Evolutionary conservation across 768 basidiomycete genomes (phyloP), one percentile per base, ranked within the genome.

Genomic region (Tephrocybe rancida): DNA sequence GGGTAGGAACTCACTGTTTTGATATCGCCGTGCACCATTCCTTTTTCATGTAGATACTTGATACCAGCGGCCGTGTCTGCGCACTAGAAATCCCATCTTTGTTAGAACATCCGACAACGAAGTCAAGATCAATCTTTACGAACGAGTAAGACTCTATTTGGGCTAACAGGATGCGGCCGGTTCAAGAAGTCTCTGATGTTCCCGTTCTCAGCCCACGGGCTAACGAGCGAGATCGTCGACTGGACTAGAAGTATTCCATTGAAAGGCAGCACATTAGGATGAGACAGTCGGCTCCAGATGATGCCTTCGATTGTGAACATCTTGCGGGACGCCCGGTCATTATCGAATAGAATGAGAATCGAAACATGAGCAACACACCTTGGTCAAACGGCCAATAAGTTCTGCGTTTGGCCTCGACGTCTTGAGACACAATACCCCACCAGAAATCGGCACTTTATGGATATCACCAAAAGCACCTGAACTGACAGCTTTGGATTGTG

Each of bases 381-480:
- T 50, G 7, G 39, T 13, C 26, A 38, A 18, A 21, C 27, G 39
- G 3, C 27, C 27, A 27, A 50, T 27, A 19, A 38, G 26, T 42
- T 41, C 38, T 21, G 26, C 24, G 22, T 50, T 41, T 22, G 30
- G 38, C 26, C 48, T 39, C 21, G 30, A 18, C 5, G 41, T 18
- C 38, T 50, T 50, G 25, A 50, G 22, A 19, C 48, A 50, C 6
- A 50, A 25, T 18, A 41, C 27, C 14, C 7, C 19, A 32, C 39
- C 48, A 2, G 16, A 13, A 24, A 42, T 41, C 29, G 24, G 26
- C 24, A 24, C 26, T 19, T 42, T 50, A 26, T 50, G 26, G 24
- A 50, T 50, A 25, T 50, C 48, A n/a, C 37, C 48, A 24, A 50
- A 50, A 11, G 37, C 38, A 11, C 48, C 48, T 19, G 48, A 37